Base-by-base conservation (phyloP, 148 eudicot species). In the Fallopia convolvulus region DNA sequence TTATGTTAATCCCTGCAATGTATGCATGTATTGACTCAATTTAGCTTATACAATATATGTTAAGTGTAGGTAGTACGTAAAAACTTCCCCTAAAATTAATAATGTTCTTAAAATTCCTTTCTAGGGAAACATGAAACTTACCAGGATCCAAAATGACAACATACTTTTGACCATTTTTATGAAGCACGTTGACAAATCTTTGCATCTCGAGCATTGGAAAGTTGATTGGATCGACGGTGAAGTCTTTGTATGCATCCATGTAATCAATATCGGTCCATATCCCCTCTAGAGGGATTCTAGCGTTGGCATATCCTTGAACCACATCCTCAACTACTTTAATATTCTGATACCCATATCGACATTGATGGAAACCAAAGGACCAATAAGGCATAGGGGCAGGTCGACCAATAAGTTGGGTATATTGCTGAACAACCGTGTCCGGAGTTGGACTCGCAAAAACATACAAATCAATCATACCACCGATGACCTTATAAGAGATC, bases 381-480 rank as follows among this genome's bases (percentile, higher is more conserved):
- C 94, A 91, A 77, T 93, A 93, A 26, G 98, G 98, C 98, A 93
- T 90, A 13, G 93, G 90, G 0, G 97, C 88, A 2, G 97, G 98
- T 30, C 92, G 90, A 0, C 98, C 94, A 39, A 93, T 80, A 10
- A 93, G 82, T 76, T 85, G 81, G 0, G 98, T 91, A 70, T 91
- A 91, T 75, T 91, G 97, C n/a, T 91, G 89, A 55, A 90, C 74
- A 48, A 93, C 97, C 63, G 46, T 30, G 18, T 72, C 76, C 2
- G 93, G 91, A 8, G 81, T 72, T 0, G 94, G 91, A 17, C 98
- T 94, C 1, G 87, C 82, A 70, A 93, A 93, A 17, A 91, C 66
- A n/a, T 91, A 90, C 42, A 93, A 41, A 80, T 93, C 98, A 66
- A 91, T 23, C 36, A 91, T 42, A 2, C 98, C 97, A 8, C 97